Base-by-base conservation (phyloP, 768 basidiomycete species). In the Naganishia randhawae region DNA sequence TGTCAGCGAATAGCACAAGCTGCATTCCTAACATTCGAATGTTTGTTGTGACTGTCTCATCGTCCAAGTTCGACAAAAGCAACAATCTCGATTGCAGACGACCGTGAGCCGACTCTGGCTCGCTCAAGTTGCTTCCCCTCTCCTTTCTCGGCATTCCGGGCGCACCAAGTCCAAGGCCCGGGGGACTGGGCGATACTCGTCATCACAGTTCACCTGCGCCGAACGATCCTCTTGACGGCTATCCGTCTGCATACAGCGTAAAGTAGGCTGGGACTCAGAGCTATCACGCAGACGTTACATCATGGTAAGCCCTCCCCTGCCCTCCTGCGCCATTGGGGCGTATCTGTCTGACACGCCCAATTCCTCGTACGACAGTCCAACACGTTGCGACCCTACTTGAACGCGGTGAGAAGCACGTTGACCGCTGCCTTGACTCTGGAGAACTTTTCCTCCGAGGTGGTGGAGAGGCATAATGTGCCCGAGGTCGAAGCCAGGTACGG, bases 381-480 rank as follows among this genome's bases (percentile, higher is more conserved):
- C 83, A 89, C 91, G 7, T 84, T 98, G 52, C 85, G 95, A 76
- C 94, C 95, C 3, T 98, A 99, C 81, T 88, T 99, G 64, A 89
- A 91, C 27, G 93, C 93, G 22, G 96, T 99, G 66, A 85, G 96
- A 72, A 92, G 92, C 7, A 96, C 96, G 27, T 84, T 99, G 57
- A 98, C 95, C n/a, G 95, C 96, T 33, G 94, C 96, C 2, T 83
- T 99, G 73, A 97, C 94, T 0, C 84, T 99, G 70, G 92, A 99
- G 83, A 92, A 94, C 85, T 99, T 99, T 83, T 86, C 92, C 55
- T 98, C 95, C 13, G 95, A 99, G 91, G 88, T 96, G 68, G 94
- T 97, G 62, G 95, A 97, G 80, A 84, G 95, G 54, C 95, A 97
- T 82, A 97, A 98, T 81, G 92, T 93, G 74, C 95, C 95, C 61